Evolutionary conservation across 1,284 basidiomycete genomes (phyloP), one percentile per base, ranked within the genome.

Genomic region (Cryptococcus sp.): DNA sequence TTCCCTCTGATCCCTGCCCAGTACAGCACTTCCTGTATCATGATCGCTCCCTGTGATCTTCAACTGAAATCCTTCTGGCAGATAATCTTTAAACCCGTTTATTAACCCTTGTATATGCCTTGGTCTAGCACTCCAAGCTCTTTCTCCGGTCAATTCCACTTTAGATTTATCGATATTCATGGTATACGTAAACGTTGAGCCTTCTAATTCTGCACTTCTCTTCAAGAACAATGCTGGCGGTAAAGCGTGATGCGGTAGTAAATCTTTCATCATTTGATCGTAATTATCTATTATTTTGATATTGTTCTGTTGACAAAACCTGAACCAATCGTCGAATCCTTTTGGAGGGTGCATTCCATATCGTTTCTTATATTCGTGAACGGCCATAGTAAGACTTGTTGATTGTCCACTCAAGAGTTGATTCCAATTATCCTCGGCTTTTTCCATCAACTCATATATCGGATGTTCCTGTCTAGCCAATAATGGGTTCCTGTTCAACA

Each of bases 231-330:
- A 64, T 2, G 58, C 60, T 1, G 76, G 74, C n/a, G 57, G 47
- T 4, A 77, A 63, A 0, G 76, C 73, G 50, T 73, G 70, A 62
- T 76, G 74, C 1, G 72, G 68, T 35, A 76, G 49, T 0, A 76
- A 33, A 57, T 75, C 74, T 47, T 65, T 63, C 70, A 74, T 73
- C 59, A 75, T 67, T 48, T 71, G 67, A 58, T 77, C 73, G 60
- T 72, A 77, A 52, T 74, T 91, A 75, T 97, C 92, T 5, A 90
- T 80, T 75, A 97, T 84, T 65, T 85, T 83, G 58, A 91, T 85
- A 23, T 83, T 79, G 66, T 88, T 81, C 49, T 84, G 79, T 72
- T 81, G 76, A 35, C 86, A 86, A 73, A 91, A 96, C 49, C 77
- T 66, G 56, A 70, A 80, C 76, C 76, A 77, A 7, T 56, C 55